Conservation (phyloP, 2,329 filamentous ascomycete species). For the Bipolaris cookei region DNA sequence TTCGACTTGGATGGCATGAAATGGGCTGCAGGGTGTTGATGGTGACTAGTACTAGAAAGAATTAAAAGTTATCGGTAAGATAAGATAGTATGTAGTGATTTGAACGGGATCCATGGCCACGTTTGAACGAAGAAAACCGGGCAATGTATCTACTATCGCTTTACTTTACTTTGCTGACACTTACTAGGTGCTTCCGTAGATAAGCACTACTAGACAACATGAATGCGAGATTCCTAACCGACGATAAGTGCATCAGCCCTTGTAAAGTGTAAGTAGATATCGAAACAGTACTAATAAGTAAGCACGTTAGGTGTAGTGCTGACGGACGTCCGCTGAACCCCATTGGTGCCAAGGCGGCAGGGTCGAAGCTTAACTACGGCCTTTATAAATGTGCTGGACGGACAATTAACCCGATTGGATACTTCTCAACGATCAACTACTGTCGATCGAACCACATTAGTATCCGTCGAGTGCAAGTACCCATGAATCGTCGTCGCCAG, state of each 20-base stretch:
- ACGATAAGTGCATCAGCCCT: too few relatives aligned
- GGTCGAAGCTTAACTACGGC: background rate
- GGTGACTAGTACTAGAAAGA: conserved; percentile 26
- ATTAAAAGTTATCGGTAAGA: conserved; percentile 5
- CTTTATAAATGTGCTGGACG: background rate
- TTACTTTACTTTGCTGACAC: too few relatives aligned
- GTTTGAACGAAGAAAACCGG: too few relatives aligned
- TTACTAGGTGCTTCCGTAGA: too few relatives aligned
- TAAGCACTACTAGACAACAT: too few relatives aligned
- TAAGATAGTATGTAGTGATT: background rate
- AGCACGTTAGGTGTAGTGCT: background rate
- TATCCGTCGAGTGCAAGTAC: background rate
- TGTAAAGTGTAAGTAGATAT: too few relatives aligned
- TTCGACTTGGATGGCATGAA: background rate
- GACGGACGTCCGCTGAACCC: background rate
- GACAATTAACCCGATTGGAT: background rate
- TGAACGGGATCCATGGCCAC: too few relatives aligned
- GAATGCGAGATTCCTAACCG: too few relatives aligned
- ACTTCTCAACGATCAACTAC: background rate
- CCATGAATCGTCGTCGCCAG: too few relatives aligned
- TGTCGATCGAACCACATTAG: background rate
- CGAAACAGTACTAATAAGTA: too few relatives aligned
- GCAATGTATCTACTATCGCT: too few relatives aligned
- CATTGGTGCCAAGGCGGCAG: background rate
- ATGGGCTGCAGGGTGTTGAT: conserved; percentile 25